A percentile compares a stretch with the other conserved stretches of the same genome.
phyloP scores from a whole-genome alignment of 1,284 basidiomycete genomes.

The Marasmius tenuissimus region DNA sequence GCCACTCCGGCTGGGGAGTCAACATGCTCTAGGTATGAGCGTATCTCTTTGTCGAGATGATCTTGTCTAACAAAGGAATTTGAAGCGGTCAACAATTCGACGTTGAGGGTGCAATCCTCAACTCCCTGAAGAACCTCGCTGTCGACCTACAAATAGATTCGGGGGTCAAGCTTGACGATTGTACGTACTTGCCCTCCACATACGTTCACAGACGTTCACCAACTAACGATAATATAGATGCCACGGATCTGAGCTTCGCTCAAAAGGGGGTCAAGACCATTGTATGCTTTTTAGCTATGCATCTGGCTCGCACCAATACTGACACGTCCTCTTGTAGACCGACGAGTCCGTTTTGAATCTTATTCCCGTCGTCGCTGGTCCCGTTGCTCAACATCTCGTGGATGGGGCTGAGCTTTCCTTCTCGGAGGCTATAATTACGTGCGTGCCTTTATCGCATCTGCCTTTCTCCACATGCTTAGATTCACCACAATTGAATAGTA shows the following conservation, averaged over 20 bases:
- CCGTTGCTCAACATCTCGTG: conserved; percentile 70
- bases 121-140: conserved; percentile 58
- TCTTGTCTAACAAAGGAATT: conserved; percentile 19
- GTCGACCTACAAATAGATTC: conserved; percentile 53
- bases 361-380: conserved; percentile 67
- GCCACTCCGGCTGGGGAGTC: conserved; percentile 53
- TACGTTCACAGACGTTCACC: neutral
- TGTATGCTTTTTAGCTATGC: conserved; percentile 32
- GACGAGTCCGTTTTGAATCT: conserved; percentile 68
- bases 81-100: conserved; percentile 64
- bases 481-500: conserved; percentile 28
- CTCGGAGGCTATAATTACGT: conserved; percentile 64
- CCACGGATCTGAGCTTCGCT: conserved; percentile 61
- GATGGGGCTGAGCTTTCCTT: conserved; percentile 59
- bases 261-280: conserved; percentile 62
- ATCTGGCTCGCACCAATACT: neutral
- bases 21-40: conserved; percentile 52
- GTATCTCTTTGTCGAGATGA: conserved; percentile 4
- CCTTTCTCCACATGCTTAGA: neutral
- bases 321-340: conserved; percentile 35
- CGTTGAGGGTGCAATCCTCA: conserved; percentile 59
- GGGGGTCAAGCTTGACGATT: conserved; percentile 59
- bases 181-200: conserved; percentile 29
- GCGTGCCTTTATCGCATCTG: conserved; percentile 24
- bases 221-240: conserved; percentile 30